These are phyloP conservation scores for Globisporangium lucens DNA, from an alignment of 352 stramenopile genomes.

Conservation along the genomic window DNA sequence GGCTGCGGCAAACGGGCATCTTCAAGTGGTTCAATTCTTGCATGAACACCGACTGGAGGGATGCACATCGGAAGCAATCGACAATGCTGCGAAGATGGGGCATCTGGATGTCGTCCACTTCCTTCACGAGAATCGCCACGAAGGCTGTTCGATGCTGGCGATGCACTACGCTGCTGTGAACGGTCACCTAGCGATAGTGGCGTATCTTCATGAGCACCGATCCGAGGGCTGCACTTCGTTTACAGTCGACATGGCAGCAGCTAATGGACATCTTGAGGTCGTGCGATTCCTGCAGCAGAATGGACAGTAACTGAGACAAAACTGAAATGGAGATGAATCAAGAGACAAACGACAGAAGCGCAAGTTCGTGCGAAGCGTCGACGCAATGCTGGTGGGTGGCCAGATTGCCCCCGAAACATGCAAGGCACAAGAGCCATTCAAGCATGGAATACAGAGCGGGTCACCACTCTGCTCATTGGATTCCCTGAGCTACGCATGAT, in stretches of 20 bases:
- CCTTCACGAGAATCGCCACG: not conserved
- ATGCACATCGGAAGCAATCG: constrained; percentile 7
- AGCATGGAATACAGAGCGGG: too few relatives aligned
- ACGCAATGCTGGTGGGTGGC: not conserved
- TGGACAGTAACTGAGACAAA: not conserved
- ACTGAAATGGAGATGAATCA: not conserved
- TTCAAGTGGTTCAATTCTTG: not conserved
- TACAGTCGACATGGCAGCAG: not conserved
- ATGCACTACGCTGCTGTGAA: constrained; percentile 7
- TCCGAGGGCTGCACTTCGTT: constrained; percentile 4
- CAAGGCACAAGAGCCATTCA: too few relatives aligned
- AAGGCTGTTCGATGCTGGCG: constrained; percentile 3
- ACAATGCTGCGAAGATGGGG: constrained; percentile 5
- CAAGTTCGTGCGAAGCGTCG: not conserved
- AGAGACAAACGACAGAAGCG: not conserved
- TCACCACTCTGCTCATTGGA: too few relatives aligned
- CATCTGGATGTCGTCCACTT: constrained; percentile 1
- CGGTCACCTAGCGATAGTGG: not conserved
- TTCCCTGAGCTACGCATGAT: too few relatives aligned
- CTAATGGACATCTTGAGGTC: not conserved
- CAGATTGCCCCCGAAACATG: not conserved
- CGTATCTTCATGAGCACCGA: not conserved
- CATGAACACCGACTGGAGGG: not conserved
- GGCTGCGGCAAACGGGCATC: constrained; percentile 3
- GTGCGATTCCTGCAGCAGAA: constrained; percentile 2